Evolutionary conservation across 2,329 filamentous ascomycete species (phyloP).

Genomic region (Epichloe coenophiala): DNA sequence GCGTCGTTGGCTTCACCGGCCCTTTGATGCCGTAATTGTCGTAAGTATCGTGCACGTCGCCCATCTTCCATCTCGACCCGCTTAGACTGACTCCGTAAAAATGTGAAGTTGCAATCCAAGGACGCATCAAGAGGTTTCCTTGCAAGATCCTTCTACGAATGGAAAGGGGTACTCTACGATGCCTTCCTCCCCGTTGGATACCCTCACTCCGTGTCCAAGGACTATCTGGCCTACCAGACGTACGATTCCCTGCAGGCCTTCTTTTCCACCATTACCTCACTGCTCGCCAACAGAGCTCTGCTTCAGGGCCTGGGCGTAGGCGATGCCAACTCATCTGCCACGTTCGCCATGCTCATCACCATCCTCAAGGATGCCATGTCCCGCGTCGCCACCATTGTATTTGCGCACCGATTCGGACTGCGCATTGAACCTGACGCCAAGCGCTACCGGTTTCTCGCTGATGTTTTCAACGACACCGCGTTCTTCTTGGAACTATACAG

Average conservation of each 20-base stretch:
- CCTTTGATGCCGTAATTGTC: constrained; percentile 12
- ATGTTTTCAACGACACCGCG: constrained; percentile 76
- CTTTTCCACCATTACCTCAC: constrained; percentile 64
- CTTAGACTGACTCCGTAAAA: neutral
- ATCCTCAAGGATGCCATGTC: constrained; percentile 73
- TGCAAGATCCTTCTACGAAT: constrained; percentile 18
- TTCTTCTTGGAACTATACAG: constrained; percentile 78
- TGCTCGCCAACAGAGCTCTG: constrained; percentile 71
- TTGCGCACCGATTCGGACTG: constrained; percentile 70
- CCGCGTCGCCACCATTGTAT: constrained; percentile 71
- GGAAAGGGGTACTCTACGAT: constrained; percentile 36
- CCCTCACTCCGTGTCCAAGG: constrained; percentile 70
- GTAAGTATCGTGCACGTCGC: constrained; percentile 9
- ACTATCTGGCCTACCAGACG: constrained; percentile 64
- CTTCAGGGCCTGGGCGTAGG: constrained; percentile 72
- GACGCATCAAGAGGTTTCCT: constrained; percentile 12
- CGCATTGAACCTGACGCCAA: constrained; percentile 86
- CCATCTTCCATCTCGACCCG: neutral
- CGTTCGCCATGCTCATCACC: constrained; percentile 66
- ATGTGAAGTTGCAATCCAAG: constrained; percentile 12
- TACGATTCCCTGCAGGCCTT: constrained; percentile 74
- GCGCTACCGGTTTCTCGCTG: constrained; percentile 72
- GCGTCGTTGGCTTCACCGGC: constrained; percentile 20
- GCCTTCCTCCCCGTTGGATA: constrained; percentile 82
- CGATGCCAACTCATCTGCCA: constrained; percentile 65